A percentile compares a stretch with the other conserved stretches of the same genome.
phyloP scores from a whole-genome alignment of 106 monocot species.

The Dendrobium nobile region DNA sequence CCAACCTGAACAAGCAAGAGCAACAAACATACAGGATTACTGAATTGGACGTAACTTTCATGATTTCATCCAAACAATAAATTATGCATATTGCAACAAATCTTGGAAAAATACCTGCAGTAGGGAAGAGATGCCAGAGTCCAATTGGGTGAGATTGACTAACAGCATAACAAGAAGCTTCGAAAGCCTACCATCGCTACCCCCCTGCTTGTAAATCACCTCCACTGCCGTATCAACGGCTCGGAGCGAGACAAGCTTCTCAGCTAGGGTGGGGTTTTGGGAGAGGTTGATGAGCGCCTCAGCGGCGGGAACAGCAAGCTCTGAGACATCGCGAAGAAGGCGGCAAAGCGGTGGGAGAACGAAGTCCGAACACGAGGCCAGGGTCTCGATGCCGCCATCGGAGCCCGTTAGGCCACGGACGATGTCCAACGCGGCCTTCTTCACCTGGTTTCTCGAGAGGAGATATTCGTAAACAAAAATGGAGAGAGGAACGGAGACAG shows the following conservation, averaged over 20 bases:
- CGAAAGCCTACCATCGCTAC: slow-evolving; percentile 14
- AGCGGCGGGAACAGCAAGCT: slow-evolving; percentile 41
- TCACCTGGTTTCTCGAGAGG: slow-evolving; percentile 26
- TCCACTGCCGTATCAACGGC: slow-evolving; percentile 41
- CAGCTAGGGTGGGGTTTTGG: slow-evolving; percentile 35
- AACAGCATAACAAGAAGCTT: slow-evolving; percentile 73
- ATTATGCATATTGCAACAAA: neutral
- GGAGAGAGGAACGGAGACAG: neutral
- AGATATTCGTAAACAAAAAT: neutral
- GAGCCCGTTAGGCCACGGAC: slow-evolving; percentile 75
- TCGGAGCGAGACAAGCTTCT: slow-evolving; percentile 42
- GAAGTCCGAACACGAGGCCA: slow-evolving; percentile 34
- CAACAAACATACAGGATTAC: neutral
- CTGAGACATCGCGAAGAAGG: slow-evolving; percentile 32
- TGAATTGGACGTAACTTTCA: neutral
- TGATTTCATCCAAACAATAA: neutral
- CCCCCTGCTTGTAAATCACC: slow-evolving; percentile 29
- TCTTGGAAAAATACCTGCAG: slow-evolving; percentile 44
- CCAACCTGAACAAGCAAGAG: slow-evolving; percentile 46
- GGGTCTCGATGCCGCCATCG: slow-evolving; percentile 44
- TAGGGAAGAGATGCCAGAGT: slow-evolving; percentile 58
- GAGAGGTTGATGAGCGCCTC: slow-evolving; percentile 86
- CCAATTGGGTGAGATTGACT: slow-evolving; percentile 75
- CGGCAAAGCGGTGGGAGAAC: slow-evolving; percentile 37
- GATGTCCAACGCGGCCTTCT: slow-evolving; percentile 69